Base-by-base conservation (phyloP, 1,284 basidiomycete species). In the Porogramme epimiltina region DNA sequence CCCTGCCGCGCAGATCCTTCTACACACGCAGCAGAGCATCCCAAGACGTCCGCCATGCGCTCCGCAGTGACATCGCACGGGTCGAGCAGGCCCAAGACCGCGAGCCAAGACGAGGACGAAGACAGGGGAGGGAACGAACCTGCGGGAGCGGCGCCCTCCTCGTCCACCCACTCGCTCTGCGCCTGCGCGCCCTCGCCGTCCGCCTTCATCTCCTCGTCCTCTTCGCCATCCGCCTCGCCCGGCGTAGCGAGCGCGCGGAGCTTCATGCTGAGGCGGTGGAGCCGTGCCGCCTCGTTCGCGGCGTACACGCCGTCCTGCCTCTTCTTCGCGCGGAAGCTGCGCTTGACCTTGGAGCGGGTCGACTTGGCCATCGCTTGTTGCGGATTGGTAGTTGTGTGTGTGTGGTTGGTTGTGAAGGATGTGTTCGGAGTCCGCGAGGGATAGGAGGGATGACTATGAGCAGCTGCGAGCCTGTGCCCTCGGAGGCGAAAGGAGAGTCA, bases 271-370 rank as follows among this genome's bases (percentile, higher is more conserved):
- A 98, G 77, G 45, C 93, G 82, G 56, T 89, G 74, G 18, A 95
- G 76, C 34, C 95, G 86, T 23, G 91, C 91, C 13, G 95, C 92
- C 59, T 94, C 88, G 2, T 84, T 79, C 1, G 86, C 91, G 48
- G 92, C 91, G 69, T 94, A 98, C 59, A 91, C 84, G 44, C 89
- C 85, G 48, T 84, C 78, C 66, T 85, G 80, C 55, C 96, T 87
- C 74, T 97, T 98, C 66, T 90, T 88, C 15, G 87, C 80, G 57
- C 95, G 85, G 66, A 87, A 91, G 28, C 85, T 77, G 47, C 93
- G 87, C 73, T 97, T 97, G 56, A 84, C 80, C 75, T 95, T 96
- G 18, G 93, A 92, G 66, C 95, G 84, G 46, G 89, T 82, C 38
- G 93, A 95, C 78, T 98, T 98, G 52, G 92, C 95, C 95, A 98